Percentiles rank a stretch among this genome's conserved stretches.
Conservation (phyloP, 2,329 filamentous ascomycete species). For the Endoconidiophora laricicola region DNA sequence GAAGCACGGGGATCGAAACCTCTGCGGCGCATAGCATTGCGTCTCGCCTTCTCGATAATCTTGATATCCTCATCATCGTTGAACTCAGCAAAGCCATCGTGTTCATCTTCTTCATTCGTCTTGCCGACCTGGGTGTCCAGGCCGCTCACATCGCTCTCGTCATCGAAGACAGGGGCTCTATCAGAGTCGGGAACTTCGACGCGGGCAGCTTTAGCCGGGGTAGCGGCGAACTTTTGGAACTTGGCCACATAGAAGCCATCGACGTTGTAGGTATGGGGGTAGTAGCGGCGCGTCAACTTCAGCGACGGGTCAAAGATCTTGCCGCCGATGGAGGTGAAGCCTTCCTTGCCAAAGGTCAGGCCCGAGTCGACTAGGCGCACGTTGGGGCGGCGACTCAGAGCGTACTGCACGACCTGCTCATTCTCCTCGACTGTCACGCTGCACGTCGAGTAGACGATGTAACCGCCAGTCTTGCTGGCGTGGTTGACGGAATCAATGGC, state of each 20-base stretch:
- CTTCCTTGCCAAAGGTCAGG: conserved; percentile 77
- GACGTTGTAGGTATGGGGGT: conserved; percentile 84
- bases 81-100: conserved; percentile 52
- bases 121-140: conserved; percentile 5
- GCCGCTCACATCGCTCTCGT: conserved; percentile 1
- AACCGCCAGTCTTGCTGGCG: conserved; percentile 78
- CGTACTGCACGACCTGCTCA: conserved; percentile 87
- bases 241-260: conserved; percentile 98
- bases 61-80: conserved; percentile 56
- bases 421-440: conserved; percentile 82
- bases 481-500: conserved; percentile 94
- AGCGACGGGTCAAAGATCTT: conserved; percentile 82
- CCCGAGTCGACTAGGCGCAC: conserved; percentile 86
- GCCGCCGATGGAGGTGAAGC: conserved; percentile 78
- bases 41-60: conserved; percentile 57
- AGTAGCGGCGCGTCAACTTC: conserved; percentile 70
- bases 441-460: conserved; percentile 93
- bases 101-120: conserved; percentile 15
- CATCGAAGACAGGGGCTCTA: conserved; percentile 13
- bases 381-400: conserved; percentile 78
- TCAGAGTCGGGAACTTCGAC: conserved; percentile 31
- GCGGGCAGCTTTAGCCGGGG: conserved; percentile 19
- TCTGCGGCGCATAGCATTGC: conserved; percentile 55
- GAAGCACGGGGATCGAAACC: conserved; percentile 50
- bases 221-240: conserved; percentile 80